phyloP scores from a whole-genome alignment of 2,329 filamentous ascomycete genomes.

The Cordyceps pruinosa region DNA sequence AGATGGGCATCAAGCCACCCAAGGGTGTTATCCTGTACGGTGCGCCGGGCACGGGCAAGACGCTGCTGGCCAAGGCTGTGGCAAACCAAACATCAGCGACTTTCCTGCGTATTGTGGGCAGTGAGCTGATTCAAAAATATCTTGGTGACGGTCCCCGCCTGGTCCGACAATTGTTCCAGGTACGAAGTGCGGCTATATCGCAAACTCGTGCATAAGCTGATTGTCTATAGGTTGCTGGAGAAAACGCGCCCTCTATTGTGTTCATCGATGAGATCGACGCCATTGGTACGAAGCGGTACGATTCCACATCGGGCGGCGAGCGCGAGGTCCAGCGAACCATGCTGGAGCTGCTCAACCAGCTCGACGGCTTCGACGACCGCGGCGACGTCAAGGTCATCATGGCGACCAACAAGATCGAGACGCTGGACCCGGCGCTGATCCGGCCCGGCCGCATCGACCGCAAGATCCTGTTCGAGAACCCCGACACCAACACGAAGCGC shows the following conservation, averaged over 20 bases:
- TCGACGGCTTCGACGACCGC: slow-evolving; percentile 97
- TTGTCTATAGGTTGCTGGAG: slow-evolving; percentile 67
- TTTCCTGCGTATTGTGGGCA: slow-evolving; percentile 94
- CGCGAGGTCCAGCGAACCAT: slow-evolving; percentile 97
- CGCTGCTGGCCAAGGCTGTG: slow-evolving; percentile 89
- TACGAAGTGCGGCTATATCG: too few relatives aligned
- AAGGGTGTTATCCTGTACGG: slow-evolving; percentile 99
- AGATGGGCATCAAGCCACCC: slow-evolving; percentile 99
- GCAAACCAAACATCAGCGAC: slow-evolving; percentile 98
- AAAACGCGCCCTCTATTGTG: slow-evolving; percentile 93
- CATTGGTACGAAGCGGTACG: slow-evolving; percentile 97
- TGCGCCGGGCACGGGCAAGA: slow-evolving; percentile 95
- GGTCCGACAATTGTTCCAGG: slow-evolving; percentile 91
- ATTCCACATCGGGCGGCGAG: slow-evolving; percentile 93
- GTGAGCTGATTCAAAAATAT: slow-evolving; percentile 97
- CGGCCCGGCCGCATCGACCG: slow-evolving; percentile 96
- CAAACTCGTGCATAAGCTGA: neutral
- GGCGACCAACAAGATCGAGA: slow-evolving; percentile 99
- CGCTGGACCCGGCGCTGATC: slow-evolving; percentile 90
- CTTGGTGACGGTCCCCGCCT: slow-evolving; percentile 91
- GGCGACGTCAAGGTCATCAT: slow-evolving; percentile 99
- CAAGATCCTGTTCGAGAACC: slow-evolving; percentile 75
- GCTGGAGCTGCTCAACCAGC: slow-evolving; percentile 95
- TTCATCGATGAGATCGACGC: slow-evolving; percentile 99
- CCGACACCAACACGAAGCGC: slow-evolving; percentile 78